These are phyloP conservation scores for Combretum micranthum DNA, from an alignment of 345 rosid genomes.

Conservation along the genomic window DNA sequence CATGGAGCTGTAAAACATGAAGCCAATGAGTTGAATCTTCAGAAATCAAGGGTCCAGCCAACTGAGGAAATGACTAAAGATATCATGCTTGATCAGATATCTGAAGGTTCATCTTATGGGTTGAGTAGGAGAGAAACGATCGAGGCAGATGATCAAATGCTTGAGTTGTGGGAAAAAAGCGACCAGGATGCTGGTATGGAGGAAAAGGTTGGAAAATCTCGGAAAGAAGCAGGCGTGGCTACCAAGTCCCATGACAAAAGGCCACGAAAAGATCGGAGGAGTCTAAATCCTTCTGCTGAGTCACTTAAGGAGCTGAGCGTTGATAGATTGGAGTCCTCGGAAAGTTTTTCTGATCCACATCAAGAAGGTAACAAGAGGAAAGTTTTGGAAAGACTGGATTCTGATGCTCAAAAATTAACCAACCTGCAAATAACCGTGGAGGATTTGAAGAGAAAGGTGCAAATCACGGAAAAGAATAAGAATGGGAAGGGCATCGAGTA, in stretches of 20 bases:
- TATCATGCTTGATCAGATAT: constrained; percentile 84
- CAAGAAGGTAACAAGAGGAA: constrained; percentile 54
- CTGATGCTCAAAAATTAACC: constrained; percentile 78
- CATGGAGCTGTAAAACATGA: constrained; percentile 23
- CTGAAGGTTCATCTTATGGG: constrained; percentile 79
- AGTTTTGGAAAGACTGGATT: constrained; percentile 81
- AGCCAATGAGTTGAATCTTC: constrained; percentile 11
- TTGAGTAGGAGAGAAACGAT: constrained; percentile 54
- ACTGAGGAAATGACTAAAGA: constrained; percentile 72
- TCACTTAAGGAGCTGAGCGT: constrained; percentile 59
- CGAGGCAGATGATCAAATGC: constrained; percentile 48
- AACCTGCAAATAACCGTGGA: constrained; percentile 71
- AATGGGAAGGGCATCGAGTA: constrained; percentile 62
- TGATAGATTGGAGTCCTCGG: constrained; percentile 69
- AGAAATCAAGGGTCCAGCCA: constrained; percentile 39
- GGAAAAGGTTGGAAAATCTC: constrained; percentile 34
- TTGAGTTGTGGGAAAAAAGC: constrained; percentile 45
- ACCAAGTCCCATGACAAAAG: constrained; percentile 5
- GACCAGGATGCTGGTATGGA: constrained; percentile 30
- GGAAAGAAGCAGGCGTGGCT: constrained; percentile 5
- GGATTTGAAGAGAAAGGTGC: constrained; percentile 75
- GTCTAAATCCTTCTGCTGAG: constrained; percentile 37
- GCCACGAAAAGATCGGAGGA: constrained; percentile 28
- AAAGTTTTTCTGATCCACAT: constrained; percentile 43
- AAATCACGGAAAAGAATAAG: constrained; percentile 46